Percentiles rank a stretch among this genome's conserved stretches.
Evolutionary conservation across 148 eudicot species (phyloP).

Genomic region (Rheum nobile): DNA sequence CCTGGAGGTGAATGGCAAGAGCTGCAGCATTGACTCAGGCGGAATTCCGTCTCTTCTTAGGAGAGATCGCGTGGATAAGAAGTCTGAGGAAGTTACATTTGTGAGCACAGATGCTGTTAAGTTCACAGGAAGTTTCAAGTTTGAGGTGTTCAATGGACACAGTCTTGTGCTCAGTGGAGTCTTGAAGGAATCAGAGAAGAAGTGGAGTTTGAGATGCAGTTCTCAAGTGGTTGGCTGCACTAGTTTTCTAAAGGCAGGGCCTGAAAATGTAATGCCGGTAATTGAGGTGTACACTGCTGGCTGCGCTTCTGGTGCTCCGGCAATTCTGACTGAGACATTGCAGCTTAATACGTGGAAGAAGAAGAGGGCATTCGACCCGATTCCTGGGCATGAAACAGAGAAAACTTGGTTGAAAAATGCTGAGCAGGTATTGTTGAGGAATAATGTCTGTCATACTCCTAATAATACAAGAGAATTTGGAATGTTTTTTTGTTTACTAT

Average conservation of each 20-base stretch:
- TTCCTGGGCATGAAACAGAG: too few species aligned
- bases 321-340: conserved; percentile 53
- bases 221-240: conserved; percentile 26
- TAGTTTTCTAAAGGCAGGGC: conserved; percentile 56
- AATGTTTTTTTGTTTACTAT: too few species aligned
- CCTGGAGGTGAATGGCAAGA: conserved; percentile 58
- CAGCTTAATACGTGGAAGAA: too few species aligned
- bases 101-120: conserved; percentile 69
- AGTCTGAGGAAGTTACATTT: conserved; percentile 61
- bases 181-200: conserved; percentile 28
- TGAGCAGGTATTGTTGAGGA: conserved; percentile 55
- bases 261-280: conserved; percentile 27
- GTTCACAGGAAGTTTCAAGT: conserved; percentile 48
- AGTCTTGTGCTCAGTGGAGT: conserved; percentile 46
- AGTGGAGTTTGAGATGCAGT: conserved; percentile 57
- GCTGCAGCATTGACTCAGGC: conserved; percentile 52
- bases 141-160: conserved; percentile 56
- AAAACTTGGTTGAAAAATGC: too few species aligned
- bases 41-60: conserved; percentile 44
- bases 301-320: conserved; percentile 42
- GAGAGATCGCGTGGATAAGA: conserved; percentile 60
- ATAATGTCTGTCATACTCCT: too few species aligned
- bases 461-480: not conserved
- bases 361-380: too few species aligned
- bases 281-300: conserved; percentile 81